These are phyloP conservation scores for Glebionis coronaria DNA, from an alignment of 129 eudicot species.

Conservation along the genomic window DNA sequence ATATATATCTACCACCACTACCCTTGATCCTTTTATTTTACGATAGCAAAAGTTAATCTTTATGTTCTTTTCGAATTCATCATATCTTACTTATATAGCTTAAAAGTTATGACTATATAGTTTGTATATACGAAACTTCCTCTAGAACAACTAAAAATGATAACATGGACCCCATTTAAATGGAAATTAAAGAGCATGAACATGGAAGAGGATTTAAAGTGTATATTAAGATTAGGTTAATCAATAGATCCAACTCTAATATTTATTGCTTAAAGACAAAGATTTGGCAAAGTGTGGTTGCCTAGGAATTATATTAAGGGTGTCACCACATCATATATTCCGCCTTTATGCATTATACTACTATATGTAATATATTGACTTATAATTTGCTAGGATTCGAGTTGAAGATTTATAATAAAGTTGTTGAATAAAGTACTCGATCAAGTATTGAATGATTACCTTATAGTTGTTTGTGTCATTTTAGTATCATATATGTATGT, in stretches of 20 bases:
- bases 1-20: conserved; percentile 11
- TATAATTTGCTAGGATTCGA: no score
- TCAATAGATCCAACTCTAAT: conserved; percentile 23
- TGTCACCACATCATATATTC: conserved; percentile 15
- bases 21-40: conserved; percentile 15
- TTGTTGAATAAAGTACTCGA: no score
- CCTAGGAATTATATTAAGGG: conserved; percentile 31
- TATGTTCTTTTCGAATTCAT: neutral
- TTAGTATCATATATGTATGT: no score
- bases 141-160: neutral
- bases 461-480: no score
- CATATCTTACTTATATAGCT: no score
- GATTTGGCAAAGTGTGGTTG: conserved; percentile 29
- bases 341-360: conserved; percentile 12
- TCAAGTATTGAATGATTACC: no score
- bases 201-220: conserved; percentile 25
- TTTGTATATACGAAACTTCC: neutral
- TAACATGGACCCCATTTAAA: conserved; percentile 21
- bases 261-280: conserved; percentile 34
- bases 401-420: no score
- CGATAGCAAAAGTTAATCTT: neutral
- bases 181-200: conserved; percentile 21
- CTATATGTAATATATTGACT: neutral
- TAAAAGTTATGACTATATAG: neutral
- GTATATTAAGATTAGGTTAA: conserved; percentile 8